These are phyloP conservation scores for Diaporthe capsici DNA, from an alignment of 2,329 filamentous ascomycete species.

Conservation along the genomic window DNA sequence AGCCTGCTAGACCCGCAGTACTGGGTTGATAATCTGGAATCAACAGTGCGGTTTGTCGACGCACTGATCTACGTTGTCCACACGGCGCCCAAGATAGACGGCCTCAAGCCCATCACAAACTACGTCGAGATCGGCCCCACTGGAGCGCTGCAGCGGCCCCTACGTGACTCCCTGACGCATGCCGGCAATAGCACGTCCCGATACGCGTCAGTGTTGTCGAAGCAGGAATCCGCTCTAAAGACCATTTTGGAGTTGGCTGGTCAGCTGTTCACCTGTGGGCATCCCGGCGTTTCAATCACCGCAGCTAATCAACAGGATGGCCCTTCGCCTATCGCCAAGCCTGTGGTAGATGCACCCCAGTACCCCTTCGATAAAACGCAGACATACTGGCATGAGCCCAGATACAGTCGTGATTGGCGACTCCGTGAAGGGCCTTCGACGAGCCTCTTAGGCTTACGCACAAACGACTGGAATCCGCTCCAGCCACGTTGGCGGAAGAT, in stretches of 20 bases:
- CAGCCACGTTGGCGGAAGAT: constrained; percentile 11
- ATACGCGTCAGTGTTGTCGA: constrained; percentile 42
- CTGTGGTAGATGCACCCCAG: constrained; percentile 42
- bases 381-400: constrained; percentile 5
- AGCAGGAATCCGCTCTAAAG: constrained; percentile 41
- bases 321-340: constrained; percentile 46
- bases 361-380: not conserved
- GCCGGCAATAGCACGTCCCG: constrained; percentile 23
- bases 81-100: not conserved
- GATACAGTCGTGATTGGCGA: constrained; percentile 52
- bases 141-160: constrained; percentile 44
- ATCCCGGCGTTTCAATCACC: constrained; percentile 43
- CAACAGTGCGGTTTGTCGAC: constrained; percentile 47
- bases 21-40: constrained; percentile 50
- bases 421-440: constrained; percentile 45
- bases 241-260: constrained; percentile 46
- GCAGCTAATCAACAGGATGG: constrained; percentile 43
- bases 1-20: constrained; percentile 41
- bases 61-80: constrained; percentile 40
- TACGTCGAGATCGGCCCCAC: constrained; percentile 49
- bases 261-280: constrained; percentile 46
- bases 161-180: constrained; percentile 42
- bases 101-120: not conserved
- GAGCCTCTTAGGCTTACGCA: constrained; percentile 44
- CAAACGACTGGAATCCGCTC: not conserved